phyloP scores from a whole-genome alignment of 225 moss, liverwort and hornwort genomes.

The Climacium dendroides region DNA sequence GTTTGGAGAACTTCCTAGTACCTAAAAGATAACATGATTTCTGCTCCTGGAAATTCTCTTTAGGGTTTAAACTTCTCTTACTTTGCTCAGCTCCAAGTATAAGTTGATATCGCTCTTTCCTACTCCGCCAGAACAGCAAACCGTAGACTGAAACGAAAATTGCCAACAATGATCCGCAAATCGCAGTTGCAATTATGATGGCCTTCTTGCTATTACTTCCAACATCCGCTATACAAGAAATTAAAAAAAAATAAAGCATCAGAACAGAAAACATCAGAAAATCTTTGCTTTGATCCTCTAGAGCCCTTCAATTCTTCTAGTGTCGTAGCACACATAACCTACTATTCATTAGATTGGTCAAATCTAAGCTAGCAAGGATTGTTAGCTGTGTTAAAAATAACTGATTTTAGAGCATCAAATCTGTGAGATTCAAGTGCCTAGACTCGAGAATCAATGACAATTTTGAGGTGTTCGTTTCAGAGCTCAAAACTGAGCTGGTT shows the following conservation, averaged over 20 bases:
- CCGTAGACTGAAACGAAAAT: background rate
- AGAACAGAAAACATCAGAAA: background rate
- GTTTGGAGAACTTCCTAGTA: background rate
- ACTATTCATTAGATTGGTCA: background rate
- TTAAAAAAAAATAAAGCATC: background rate
- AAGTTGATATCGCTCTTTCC: background rate
- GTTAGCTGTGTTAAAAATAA: too few species aligned
- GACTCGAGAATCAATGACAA: background rate
- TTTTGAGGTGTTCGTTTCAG: background rate
- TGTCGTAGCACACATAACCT: background rate
- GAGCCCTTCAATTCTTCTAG: background rate
- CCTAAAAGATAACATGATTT: background rate
- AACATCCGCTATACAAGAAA: background rate
- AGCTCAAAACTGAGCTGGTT: background rate
- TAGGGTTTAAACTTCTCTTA: background rate
- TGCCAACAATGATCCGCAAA: background rate
- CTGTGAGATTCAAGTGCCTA: background rate
- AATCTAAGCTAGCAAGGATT: background rate
- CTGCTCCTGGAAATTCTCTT: background rate
- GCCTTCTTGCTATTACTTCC: background rate
- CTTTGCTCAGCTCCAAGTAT: slow-evolving; percentile 2
- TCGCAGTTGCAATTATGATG: background rate
- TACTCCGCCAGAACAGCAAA: background rate
- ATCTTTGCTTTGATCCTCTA: background rate
- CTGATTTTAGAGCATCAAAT: background rate